phyloP scores from a whole-genome alignment of 2,329 filamentous ascomycete genomes.

The Penicillium occitanis region DNA sequence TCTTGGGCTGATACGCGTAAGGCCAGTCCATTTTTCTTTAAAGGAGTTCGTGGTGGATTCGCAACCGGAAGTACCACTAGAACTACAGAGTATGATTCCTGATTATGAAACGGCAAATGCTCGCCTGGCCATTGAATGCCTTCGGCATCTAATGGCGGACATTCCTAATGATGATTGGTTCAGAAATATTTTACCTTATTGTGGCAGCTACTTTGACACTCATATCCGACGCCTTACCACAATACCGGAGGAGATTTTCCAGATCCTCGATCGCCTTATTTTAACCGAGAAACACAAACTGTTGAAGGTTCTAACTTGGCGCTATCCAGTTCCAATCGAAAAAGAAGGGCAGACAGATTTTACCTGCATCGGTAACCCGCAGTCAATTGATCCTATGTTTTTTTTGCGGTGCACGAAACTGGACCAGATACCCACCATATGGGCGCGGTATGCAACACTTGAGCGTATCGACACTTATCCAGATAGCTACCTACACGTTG shows the following conservation, averaged over 20 bases:
- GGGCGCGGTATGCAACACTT: not conserved
- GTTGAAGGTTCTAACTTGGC: slow-evolving; percentile 7
- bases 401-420: slow-evolving; percentile 16
- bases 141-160: slow-evolving; percentile 9
- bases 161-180: not conserved
- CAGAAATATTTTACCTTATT: slow-evolving; percentile 2
- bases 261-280: slow-evolving; percentile 12
- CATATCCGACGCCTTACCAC: slow-evolving; percentile 13
- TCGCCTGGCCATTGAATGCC: slow-evolving; percentile 15
- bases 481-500: slow-evolving; percentile 9
- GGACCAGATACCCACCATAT: not conserved
- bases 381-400: slow-evolving; percentile 15
- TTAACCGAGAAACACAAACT: not conserved
- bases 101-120: slow-evolving; percentile 11
- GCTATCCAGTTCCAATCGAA: not conserved
- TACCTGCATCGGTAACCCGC: slow-evolving; percentile 9
- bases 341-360: not conserved
- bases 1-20: not conserved
- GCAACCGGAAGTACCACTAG: slow-evolving; percentile 3
- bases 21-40: slow-evolving; percentile 19
- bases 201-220: slow-evolving; percentile 9
- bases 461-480: slow-evolving; percentile 1
- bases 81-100: slow-evolving; percentile 8
- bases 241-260: slow-evolving; percentile 4
- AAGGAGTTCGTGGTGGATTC: not conserved